Base-by-base conservation (phyloP, 1,139 yeast genomes). In the Arxiozyma telluris region DNA sequence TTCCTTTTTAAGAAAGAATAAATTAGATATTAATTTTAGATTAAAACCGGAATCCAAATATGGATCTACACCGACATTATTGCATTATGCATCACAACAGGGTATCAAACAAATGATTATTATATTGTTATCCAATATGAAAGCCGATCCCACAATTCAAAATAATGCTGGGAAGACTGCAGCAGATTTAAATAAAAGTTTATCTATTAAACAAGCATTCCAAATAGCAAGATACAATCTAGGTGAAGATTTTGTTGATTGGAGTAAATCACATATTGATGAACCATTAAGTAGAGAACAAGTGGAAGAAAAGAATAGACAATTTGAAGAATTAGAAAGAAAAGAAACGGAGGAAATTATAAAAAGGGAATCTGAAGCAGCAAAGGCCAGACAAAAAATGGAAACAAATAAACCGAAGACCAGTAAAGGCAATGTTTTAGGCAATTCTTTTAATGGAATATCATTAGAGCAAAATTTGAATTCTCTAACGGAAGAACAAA, bases 11-110 rank as follows among this genome's bases (percentile, higher is more conserved):
- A 78, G 77, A 59, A 81, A 82, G 59, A 76, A 88, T 62, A 74
- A 76, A 4, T 64, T 89, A 0, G 71, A 73, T 49, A 73, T 77
- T 2, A 76, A 82, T 50, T 81, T 83, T 58, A 56, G 48, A 27
- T 70, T 93, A 8, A 66, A 75, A 25, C 96, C 97, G 0, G 66
- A 65, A 17, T 60, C 71, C 0, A 78, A 77, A 54, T 85, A 77
- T 61, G 47, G 68, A 4, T 73, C 74, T 22, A 77, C 86, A 0
- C 96, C 98, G 1, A 87, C 95, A 0, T 69, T 87, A 54, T 74
- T 94, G 41, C 96, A 90, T 66, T 89, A 75, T 67, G 94, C 96
- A 0, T 73, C 97, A 0, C 75, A 83, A 5, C 75, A 82, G 53
- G 88, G 88, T 1, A 71, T 84, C 17, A 75, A 76, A 47, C 88